These are phyloP conservation scores for Botryotinia narcissicola DNA, from an alignment of 2,329 filamentous ascomycete genomes.

Conservation along the genomic window DNA sequence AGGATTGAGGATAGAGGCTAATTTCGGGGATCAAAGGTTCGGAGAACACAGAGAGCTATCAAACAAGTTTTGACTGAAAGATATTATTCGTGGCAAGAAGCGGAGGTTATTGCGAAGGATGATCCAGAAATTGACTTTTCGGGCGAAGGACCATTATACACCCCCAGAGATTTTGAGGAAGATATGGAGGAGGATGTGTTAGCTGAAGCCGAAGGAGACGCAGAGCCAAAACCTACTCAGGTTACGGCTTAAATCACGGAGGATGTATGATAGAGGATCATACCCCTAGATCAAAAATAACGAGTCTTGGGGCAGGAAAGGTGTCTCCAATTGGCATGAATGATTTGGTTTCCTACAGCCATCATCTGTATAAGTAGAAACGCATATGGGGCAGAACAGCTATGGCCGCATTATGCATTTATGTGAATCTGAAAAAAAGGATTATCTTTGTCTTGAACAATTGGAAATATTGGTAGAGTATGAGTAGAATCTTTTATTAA, in stretches of 20 bases:
- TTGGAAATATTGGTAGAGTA: background rate
- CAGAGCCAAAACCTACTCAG: constrained; percentile 3
- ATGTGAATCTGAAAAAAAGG: constrained; percentile 11
- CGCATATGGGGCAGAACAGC: constrained; percentile 11
- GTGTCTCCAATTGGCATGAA: constrained; percentile 7
- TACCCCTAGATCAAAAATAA: constrained; percentile 7
- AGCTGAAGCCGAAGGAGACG: constrained; percentile 2
- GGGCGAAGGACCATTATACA: constrained; percentile 35
- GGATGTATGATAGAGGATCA: constrained; percentile 5
- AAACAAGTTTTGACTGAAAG: constrained; percentile 84
- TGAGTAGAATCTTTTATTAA: background rate
- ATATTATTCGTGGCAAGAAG: constrained; percentile 84
- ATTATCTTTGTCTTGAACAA: constrained; percentile 12
- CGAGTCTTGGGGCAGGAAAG: background rate
- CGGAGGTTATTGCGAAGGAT: constrained; percentile 59
- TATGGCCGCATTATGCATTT: constrained; percentile 10
- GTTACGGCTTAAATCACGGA: constrained; percentile 9
- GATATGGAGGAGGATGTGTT: constrained; percentile 36
- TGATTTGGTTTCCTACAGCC: constrained; percentile 1
- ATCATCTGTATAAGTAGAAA: constrained; percentile 21
- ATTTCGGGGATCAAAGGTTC: constrained; percentile 53
- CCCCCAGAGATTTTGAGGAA: constrained; percentile 30
- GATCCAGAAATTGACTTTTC: constrained; percentile 63
- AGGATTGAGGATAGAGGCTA: background rate
- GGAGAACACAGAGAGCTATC: constrained; percentile 75